Conservation (phyloP, 176 grass and related monocot genomes). For the Paspalum vaginatum region DNA sequence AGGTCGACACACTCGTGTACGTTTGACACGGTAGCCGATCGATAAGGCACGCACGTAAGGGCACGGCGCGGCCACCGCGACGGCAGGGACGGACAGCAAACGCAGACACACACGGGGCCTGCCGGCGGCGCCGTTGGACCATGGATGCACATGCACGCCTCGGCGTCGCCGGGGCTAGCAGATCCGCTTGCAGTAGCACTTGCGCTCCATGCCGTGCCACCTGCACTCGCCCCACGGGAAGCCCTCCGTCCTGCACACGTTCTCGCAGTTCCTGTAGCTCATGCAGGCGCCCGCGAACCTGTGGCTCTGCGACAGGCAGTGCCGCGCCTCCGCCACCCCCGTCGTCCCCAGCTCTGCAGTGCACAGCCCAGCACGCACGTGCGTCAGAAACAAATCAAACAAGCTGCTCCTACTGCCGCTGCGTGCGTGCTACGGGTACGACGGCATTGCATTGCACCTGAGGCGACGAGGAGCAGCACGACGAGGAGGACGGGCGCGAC, state of each 20-base stretch:
- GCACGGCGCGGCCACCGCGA: too few species aligned
- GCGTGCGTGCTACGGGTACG: background rate
- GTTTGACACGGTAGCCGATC: too few species aligned
- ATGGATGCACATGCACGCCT: too few species aligned
- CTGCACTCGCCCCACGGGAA: constrained; percentile 54
- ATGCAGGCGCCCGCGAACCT: constrained; percentile 52
- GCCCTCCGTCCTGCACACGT: constrained; percentile 66
- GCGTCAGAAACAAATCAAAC: background rate
- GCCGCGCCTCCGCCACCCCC: constrained; percentile 59
- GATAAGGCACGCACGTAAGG: too few species aligned
- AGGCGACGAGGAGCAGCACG: constrained; percentile 50
- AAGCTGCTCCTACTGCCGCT: background rate
- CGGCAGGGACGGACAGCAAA: too few species aligned
- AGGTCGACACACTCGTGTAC: too few species aligned
- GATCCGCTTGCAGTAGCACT: constrained; percentile 67
- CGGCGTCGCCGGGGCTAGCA: constrained; percentile 32
- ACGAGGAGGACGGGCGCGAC: constrained; percentile 40
- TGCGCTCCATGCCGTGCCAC: constrained; percentile 38
- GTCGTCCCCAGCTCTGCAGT: constrained; percentile 50
- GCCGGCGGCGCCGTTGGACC: too few species aligned
- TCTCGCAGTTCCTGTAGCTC: constrained; percentile 41
- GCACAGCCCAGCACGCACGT: background rate
- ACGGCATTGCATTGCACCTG: constrained; percentile 32
- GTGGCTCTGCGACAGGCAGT: constrained; percentile 72
- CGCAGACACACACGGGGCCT: too few species aligned